Evolutionary conservation across 2,329 filamentous ascomycete genomes (phyloP).

Genomic region (Tolypocladium inflatum): DNA sequence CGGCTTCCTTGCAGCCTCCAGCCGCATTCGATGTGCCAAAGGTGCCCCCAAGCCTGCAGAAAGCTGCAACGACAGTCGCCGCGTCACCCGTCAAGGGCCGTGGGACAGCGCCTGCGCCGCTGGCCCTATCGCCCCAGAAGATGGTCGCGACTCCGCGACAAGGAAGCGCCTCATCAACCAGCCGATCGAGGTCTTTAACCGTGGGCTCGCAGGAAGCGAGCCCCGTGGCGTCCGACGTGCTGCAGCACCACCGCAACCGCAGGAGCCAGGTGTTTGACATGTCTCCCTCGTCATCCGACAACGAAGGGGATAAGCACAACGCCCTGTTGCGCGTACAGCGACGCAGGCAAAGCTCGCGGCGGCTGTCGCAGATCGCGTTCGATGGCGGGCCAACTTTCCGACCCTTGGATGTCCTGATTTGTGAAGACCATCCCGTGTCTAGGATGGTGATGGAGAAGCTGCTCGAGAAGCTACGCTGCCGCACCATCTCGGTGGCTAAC

Average conservation of each 20-base stretch:
- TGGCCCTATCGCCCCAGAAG: constrained; percentile 56
- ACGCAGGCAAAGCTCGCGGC: constrained; percentile 87
- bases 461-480: constrained; percentile 87
- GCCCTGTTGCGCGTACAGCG: constrained; percentile 86
- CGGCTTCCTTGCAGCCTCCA: constrained; percentile 60
- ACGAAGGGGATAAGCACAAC: constrained; percentile 87
- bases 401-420: constrained; percentile 88
- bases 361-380: constrained; percentile 83
- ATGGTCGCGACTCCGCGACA: constrained; percentile 50
- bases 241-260: constrained; percentile 76
- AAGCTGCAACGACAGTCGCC: constrained; percentile 44
- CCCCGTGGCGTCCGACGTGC: constrained; percentile 56
- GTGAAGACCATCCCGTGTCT: constrained; percentile 95
- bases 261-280: constrained; percentile 93
- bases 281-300: constrained; percentile 95
- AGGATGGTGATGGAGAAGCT: constrained; percentile 98
- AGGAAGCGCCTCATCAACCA: constrained; percentile 49
- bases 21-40: constrained; percentile 65
- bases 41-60: constrained; percentile 48
- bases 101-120: constrained; percentile 36
- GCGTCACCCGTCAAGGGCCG: constrained; percentile 50
- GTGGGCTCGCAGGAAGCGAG: constrained; percentile 92
- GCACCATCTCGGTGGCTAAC: constrained; percentile 84
- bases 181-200: constrained; percentile 77
- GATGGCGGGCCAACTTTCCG: constrained; percentile 79